phyloP scores from a whole-genome alignment of 1,284 basidiomycete genomes.

The Pseudozyma flocculosa region DNA sequence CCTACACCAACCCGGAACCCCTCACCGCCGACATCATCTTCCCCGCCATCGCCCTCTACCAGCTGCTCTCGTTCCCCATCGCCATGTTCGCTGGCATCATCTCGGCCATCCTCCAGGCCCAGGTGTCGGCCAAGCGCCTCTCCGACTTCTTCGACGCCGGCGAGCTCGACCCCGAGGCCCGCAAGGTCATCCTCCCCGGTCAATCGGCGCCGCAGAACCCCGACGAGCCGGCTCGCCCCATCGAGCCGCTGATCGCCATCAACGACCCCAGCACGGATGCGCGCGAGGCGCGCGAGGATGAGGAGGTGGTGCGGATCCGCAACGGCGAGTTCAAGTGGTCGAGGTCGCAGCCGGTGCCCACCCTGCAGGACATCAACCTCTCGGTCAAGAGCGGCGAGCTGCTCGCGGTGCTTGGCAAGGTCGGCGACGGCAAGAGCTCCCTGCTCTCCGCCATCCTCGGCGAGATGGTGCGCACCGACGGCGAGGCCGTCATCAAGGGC shows the following conservation, averaged over 20 bases:
- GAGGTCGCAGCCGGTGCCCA: constrained; percentile 56
- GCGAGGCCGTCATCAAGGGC: constrained; percentile 67
- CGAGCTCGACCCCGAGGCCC: constrained; percentile 64
- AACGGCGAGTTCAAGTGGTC: constrained; percentile 49
- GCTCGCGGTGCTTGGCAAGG: constrained; percentile 69
- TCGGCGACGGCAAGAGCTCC: constrained; percentile 62
- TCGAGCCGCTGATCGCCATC: background rate
- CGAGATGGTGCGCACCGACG: constrained; percentile 60
- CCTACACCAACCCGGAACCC: constrained; percentile 61
- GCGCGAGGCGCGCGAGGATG: constrained; percentile 58
- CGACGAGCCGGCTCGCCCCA: constrained; percentile 1
- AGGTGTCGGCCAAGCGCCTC: constrained; percentile 56
- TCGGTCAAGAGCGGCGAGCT: constrained; percentile 65
- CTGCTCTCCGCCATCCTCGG: constrained; percentile 66
- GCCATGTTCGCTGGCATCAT: constrained; percentile 57
- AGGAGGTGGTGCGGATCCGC: constrained; percentile 61
- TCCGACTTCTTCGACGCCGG: constrained; percentile 62
- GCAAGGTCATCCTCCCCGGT: constrained; percentile 53
- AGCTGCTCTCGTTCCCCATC: constrained; percentile 48
- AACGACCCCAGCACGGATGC: background rate
- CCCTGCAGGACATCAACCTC: constrained; percentile 63
- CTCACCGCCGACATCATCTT: constrained; percentile 62
- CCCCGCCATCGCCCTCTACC: constrained; percentile 64
- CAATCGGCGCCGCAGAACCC: constrained; percentile 23
- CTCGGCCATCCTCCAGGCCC: constrained; percentile 59